A percentile compares a stretch with the other conserved stretches of the same genome.
phyloP scores from a whole-genome alignment of 371 early-diverging fungal genomes.

The Circinella umbellata region DNA sequence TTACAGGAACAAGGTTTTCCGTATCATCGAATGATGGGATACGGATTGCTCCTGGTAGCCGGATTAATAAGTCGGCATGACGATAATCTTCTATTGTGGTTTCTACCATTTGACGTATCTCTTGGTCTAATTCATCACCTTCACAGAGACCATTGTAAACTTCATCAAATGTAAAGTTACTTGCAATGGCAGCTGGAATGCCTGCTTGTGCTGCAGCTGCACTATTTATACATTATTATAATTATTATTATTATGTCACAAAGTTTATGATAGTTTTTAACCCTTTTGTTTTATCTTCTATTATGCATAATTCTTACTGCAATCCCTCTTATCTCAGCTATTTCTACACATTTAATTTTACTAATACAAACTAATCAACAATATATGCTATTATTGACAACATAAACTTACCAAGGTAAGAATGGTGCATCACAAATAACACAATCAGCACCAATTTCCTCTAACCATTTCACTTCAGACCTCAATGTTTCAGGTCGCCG shows the following conservation, averaged over 20 bases:
- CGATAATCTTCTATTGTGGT: constrained; percentile 61
- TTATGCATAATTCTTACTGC: neutral
- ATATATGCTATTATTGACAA: neutral
- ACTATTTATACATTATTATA: constrained; percentile 28
- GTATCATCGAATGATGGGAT: constrained; percentile 68
- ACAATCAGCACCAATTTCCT: constrained; percentile 61
- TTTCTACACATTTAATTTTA: neutral
- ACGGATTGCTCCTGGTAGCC: constrained; percentile 72
- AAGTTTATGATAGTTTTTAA: no score
- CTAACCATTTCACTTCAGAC: constrained; percentile 59
- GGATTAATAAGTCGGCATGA: constrained; percentile 63
- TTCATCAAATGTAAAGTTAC: constrained; percentile 82
- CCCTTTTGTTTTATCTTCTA: neutral
- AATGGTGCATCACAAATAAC: constrained; percentile 76
- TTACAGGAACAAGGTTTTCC: constrained; percentile 39
- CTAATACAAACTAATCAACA: neutral
- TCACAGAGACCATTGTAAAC: constrained; percentile 68
- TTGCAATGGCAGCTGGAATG: constrained; percentile 71
- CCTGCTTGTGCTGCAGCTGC: constrained; percentile 62
- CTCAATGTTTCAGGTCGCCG: constrained; percentile 52
- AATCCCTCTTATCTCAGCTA: neutral
- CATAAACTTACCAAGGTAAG: constrained; percentile 60
- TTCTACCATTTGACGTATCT: constrained; percentile 53
- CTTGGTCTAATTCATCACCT: constrained; percentile 57
- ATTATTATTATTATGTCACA: neutral